Evolutionary conservation across 352 stramenopile genomes (phyloP), one percentile per base, ranked within the genome.

Genomic region (Phytophthora cryptogea): DNA sequence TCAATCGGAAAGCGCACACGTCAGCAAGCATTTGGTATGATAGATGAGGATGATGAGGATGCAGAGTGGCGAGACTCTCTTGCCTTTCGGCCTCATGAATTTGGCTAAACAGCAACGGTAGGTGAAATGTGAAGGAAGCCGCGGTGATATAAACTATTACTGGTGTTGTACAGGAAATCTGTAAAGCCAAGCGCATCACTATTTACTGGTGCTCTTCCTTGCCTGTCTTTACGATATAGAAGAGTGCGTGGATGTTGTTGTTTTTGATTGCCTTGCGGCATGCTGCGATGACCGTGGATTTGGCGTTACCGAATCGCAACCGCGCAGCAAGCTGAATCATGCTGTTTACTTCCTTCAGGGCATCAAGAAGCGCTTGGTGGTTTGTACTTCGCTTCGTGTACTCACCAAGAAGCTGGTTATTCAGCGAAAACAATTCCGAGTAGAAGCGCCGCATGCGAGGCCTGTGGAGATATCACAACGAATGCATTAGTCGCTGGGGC

Each of bases 361-460:
- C 78, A 27, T 90, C 83, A n/a, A 98, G 65, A 36, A 98, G 74
- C 27, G 83, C 87, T 46, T 96, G 71, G 54, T 98, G 91, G 59
- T 97, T 97, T 5, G 85, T 97, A 44, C 83, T 93, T 43, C 93
- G 83, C 70, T 97, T 98, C 6, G 80, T 94, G 74, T 97, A 97
- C 72, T 97, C 92, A 26, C 87, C 88, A 30, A 97, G 57, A 28
- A 97, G 74, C 56, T 97, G 77, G 53, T 92, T 91, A 76, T 97
- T 98, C 23, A 98, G 72, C 20, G 77, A 84, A 54, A 95, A 95
- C 39, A 98, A 75, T 59, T 97, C 88, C n/a, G 81, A 88, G 70
- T 97, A 97, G 67, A 89, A 91, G 23, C 80, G 63, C 3, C 85
- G 70, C 89, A 98, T 95, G 37, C 80, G 73, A 44, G 55, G 31